A percentile compares a stretch with the other conserved stretches of the same genome.
These are phyloP conservation scores for Coemansia biformis DNA, from an alignment of 192 early-diverging fungal species.

Conservation along the genomic window DNA sequence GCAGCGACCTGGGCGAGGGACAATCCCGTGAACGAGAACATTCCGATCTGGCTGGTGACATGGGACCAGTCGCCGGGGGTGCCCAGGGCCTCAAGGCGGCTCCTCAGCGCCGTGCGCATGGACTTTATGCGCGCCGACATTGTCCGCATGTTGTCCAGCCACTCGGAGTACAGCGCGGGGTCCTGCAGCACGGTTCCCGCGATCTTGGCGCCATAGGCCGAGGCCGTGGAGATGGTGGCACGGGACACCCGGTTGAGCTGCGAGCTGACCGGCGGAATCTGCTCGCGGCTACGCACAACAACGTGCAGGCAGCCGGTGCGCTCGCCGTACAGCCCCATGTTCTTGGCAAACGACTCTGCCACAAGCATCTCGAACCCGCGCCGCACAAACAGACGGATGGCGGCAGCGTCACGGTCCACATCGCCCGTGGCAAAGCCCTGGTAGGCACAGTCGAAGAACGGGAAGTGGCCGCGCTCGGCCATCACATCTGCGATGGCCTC, in stretches of 20 bases:
- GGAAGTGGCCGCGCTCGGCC: slow-evolving; percentile 74
- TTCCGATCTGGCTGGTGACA: slow-evolving; percentile 93
- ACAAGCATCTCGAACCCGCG: slow-evolving; percentile 88
- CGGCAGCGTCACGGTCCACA: slow-evolving; percentile 85
- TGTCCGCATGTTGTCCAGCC: slow-evolving; percentile 65
- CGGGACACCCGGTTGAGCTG: slow-evolving; percentile 83
- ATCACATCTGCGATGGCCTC: slow-evolving; percentile 81
- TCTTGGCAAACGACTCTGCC: slow-evolving; percentile 94
- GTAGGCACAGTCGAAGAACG: slow-evolving; percentile 99
- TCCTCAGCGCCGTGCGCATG: slow-evolving; percentile 74
- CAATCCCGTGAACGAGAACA: slow-evolving; percentile 96
- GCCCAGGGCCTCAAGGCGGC: slow-evolving; percentile 59
- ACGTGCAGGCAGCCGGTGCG: slow-evolving; percentile 81
- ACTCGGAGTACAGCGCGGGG: slow-evolving; percentile 71
- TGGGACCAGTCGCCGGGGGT: slow-evolving; percentile 97
- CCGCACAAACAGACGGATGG: slow-evolving; percentile 88
- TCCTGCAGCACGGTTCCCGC: slow-evolving; percentile 81
- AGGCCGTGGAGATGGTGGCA: slow-evolving; percentile 84
- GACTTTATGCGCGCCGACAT: slow-evolving; percentile 90
- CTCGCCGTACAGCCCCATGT: slow-evolving; percentile 97
- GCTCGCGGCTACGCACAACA: slow-evolving; percentile 55
- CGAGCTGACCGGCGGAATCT: slow-evolving; percentile 58
- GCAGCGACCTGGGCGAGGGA: slow-evolving; percentile 68
- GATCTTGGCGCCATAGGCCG: slow-evolving; percentile 85
- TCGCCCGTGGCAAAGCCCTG: slow-evolving; percentile 96